Evolutionary conservation across 805 yeast genomes (phyloP).

Genomic region (Metschnikowia gelsemii): DNA sequence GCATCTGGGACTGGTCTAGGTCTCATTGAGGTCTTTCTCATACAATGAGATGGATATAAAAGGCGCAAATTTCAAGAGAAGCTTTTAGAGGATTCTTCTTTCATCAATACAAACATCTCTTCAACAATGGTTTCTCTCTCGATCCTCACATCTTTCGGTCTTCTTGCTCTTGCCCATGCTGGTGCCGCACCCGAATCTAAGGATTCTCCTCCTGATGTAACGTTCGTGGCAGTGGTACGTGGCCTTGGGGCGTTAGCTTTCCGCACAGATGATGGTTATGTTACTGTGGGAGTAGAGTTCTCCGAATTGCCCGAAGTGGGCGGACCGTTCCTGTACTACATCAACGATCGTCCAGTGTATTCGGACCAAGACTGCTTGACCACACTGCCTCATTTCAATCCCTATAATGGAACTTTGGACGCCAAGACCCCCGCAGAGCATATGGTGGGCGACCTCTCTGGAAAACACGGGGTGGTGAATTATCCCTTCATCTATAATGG

Average conservation of each 20-base stretch:
- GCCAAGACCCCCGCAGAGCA: conserved; percentile 54
- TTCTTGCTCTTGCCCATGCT: neutral
- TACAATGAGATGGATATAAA: too few species aligned
- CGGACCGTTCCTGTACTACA: conserved; percentile 68
- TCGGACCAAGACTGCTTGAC: conserved; percentile 48
- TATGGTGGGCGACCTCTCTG: conserved; percentile 72
- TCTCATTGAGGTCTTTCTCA: too few species aligned
- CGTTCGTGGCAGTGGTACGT: neutral
- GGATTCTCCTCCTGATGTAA: conserved; percentile 2
- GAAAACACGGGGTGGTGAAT: conserved; percentile 72
- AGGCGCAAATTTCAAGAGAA: too few species aligned
- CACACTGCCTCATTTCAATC: conserved; percentile 59
- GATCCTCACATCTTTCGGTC: neutral
- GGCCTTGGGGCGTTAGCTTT: conserved; percentile 16
- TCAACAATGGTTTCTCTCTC: neutral
- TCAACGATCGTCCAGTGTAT: conserved; percentile 59
- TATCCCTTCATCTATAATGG: conserved; percentile 65
- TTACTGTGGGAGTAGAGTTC: conserved; percentile 65
- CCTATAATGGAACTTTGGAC: conserved; percentile 49
- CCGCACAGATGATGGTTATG: conserved; percentile 41
- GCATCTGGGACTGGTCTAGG: too few species aligned
- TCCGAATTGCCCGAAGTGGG: conserved; percentile 63
- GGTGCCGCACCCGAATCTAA: conserved; percentile 6
- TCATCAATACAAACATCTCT: too few species aligned
- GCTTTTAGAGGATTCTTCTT: too few species aligned